Conservation (phyloP, 1,284 basidiomycete species). For the Apiotrichum siamense region DNA sequence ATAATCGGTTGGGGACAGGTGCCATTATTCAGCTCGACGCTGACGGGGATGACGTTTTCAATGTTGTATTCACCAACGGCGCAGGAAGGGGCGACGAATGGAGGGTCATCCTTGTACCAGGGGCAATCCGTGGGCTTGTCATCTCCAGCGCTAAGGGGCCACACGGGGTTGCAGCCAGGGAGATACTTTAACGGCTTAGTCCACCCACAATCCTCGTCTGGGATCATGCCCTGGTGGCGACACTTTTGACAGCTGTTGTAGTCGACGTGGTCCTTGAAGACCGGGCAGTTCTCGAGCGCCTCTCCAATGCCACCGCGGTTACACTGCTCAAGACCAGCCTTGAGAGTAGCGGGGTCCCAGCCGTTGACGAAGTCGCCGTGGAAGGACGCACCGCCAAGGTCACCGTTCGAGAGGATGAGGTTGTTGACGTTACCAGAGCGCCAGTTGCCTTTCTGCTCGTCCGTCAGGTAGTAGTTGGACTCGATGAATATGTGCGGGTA, state of each 20-base stretch:
- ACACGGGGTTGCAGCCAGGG: constrained; percentile 15
- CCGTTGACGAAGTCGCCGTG: constrained; percentile 41
- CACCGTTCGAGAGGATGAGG: constrained; percentile 37
- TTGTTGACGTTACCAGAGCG: constrained; percentile 13
- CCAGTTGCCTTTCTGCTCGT: background rate
- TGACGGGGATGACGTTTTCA: background rate
- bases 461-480: constrained; percentile 8
- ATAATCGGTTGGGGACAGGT: too few relatives aligned
- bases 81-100: background rate
- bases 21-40: background rate
- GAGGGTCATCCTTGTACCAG: background rate
- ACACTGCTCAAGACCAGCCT: constrained; percentile 3
- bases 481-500: constrained; percentile 42
- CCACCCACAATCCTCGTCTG: constrained; percentile 11
- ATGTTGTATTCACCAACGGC: background rate
- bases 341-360: constrained; percentile 9
- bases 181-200: constrained; percentile 6
- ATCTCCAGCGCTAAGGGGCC: background rate
- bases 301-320: constrained; percentile 6
- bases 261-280: background rate
- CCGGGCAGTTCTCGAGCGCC: background rate
- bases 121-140: constrained; percentile 4
- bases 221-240: constrained; percentile 12
- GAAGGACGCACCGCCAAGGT: constrained; percentile 30
- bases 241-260: constrained; percentile 2